A percentile compares a stretch with the other conserved stretches of the same genome.
phyloP scores from a whole-genome alignment of 805 yeast genomes.

The Saccharomycopsis sp. region DNA sequence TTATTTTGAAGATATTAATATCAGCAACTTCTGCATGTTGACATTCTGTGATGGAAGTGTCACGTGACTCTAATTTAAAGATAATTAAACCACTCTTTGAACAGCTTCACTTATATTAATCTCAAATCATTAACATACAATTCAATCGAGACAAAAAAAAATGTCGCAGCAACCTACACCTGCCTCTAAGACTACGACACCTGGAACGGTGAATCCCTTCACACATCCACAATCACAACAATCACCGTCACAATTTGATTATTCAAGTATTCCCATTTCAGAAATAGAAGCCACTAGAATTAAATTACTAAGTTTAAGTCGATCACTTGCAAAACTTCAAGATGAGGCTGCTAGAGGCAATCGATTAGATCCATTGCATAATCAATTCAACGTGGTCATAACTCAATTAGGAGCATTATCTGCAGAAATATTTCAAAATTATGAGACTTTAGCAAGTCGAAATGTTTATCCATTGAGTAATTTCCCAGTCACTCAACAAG shows the following conservation, averaged over 20 bases:
- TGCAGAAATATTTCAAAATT: slow-evolving; percentile 49
- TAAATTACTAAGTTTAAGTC: slow-evolving; percentile 30
- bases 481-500: slow-evolving; percentile 80
- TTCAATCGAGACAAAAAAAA: too few relatives aligned
- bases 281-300: slow-evolving; percentile 54
- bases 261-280: slow-evolving; percentile 44
- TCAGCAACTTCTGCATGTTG: too few relatives aligned
- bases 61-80: too few relatives aligned
- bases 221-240: too few relatives aligned
- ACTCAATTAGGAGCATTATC: slow-evolving; percentile 80
- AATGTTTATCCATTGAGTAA: slow-evolving; percentile 76
- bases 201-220: too few relatives aligned
- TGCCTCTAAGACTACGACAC: too few relatives aligned
- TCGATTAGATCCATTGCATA: slow-evolving; percentile 60
- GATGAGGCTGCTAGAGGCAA: slow-evolving; percentile 31
- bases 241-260: slow-evolving; percentile 22
- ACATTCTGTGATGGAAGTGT: too few relatives aligned
- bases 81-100: too few relatives aligned
- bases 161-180: too few relatives aligned
- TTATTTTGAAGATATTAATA: too few relatives aligned
- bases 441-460: slow-evolving; percentile 48
- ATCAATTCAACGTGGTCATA: slow-evolving; percentile 72
- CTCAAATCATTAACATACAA: too few relatives aligned
- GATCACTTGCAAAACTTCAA: slow-evolving; percentile 47
- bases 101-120: too few relatives aligned